These are phyloP conservation scores for Apiospora arundinis DNA, from an alignment of 2,329 filamentous ascomycete species.

Conservation along the genomic window DNA sequence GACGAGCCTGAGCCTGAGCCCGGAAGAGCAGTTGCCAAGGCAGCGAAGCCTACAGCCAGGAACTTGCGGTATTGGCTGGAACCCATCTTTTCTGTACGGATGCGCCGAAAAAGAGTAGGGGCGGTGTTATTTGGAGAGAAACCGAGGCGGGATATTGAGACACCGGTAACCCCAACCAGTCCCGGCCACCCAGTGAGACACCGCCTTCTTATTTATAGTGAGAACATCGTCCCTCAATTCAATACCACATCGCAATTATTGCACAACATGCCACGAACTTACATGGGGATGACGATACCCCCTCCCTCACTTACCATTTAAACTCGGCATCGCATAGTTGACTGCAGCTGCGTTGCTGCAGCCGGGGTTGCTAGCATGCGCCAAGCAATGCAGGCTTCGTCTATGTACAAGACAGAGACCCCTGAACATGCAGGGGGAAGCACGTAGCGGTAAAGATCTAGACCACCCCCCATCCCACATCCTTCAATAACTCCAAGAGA, in stretches of 20 bases:
- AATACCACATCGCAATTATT: not conserved
- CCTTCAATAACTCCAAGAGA: too few species aligned
- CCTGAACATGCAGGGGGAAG: not conserved
- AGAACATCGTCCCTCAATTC: not conserved
- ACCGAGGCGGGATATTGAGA: not conserved
- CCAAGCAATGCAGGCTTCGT: conserved; percentile 1
- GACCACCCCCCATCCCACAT: too few species aligned
- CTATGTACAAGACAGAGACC: not conserved
- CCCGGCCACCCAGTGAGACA: not conserved
- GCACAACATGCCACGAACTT: not conserved
- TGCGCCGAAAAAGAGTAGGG: not conserved
- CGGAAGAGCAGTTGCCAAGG: not conserved
- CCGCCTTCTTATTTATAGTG: not conserved
- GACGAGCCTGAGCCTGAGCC: not conserved
- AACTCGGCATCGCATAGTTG: not conserved
- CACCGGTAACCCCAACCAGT: not conserved
- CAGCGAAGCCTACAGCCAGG: not conserved
- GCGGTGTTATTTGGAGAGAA: not conserved
- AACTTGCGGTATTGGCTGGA: not conserved
- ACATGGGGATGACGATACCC: not conserved
- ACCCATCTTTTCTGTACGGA: not conserved
- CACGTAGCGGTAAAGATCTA: not conserved
- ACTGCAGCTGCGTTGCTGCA: not conserved
- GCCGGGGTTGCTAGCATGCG: not conserved
- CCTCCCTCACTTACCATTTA: conserved; percentile 1